phyloP scores from a whole-genome alignment of 805 yeast genomes.

The Wickerhamiella allomyrinae region DNA sequence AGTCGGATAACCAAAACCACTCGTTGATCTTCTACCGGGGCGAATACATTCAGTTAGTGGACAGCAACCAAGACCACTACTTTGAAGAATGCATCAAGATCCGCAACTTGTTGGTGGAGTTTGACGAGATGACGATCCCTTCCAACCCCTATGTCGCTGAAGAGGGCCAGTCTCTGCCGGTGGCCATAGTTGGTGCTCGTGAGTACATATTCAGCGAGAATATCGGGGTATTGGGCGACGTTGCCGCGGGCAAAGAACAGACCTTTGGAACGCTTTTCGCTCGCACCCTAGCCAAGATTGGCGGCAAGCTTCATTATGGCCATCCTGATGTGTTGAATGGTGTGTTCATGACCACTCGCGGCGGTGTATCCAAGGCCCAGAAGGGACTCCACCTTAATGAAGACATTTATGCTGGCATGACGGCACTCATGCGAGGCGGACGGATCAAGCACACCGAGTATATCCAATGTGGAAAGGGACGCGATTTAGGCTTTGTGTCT shows the following conservation, averaged over 20 bases:
- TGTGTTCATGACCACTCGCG: slow-evolving; percentile 68
- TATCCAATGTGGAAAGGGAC: slow-evolving; percentile 74
- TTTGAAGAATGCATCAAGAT: slow-evolving; percentile 71
- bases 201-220: slow-evolving; percentile 76
- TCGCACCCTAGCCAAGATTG: slow-evolving; percentile 65
- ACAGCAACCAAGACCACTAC: slow-evolving; percentile 75
- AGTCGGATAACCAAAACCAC: slow-evolving; percentile 71
- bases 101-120: slow-evolving; percentile 59
- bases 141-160: slow-evolving; percentile 14
- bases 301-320: slow-evolving; percentile 75
- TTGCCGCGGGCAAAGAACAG: slow-evolving; percentile 81
- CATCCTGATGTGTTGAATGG: slow-evolving; percentile 74
- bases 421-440: slow-evolving; percentile 67
- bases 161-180: slow-evolving; percentile 38
- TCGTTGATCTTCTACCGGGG: slow-evolving; percentile 64
- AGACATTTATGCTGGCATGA: slow-evolving; percentile 80
- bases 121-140: slow-evolving; percentile 36
- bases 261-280: slow-evolving; percentile 78
- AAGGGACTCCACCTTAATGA: slow-evolving; percentile 72
- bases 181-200: slow-evolving; percentile 72
- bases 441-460: slow-evolving; percentile 72
- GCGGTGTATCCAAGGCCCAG: slow-evolving; percentile 78
- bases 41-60: slow-evolving; percentile 65
- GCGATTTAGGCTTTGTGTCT: slow-evolving; percentile 75
- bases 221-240: slow-evolving; percentile 68